Evolutionary conservation across 345 rosid genomes (phyloP), one percentile per base, ranked within the genome.

Genomic region (Pugionium cornutum): DNA sequence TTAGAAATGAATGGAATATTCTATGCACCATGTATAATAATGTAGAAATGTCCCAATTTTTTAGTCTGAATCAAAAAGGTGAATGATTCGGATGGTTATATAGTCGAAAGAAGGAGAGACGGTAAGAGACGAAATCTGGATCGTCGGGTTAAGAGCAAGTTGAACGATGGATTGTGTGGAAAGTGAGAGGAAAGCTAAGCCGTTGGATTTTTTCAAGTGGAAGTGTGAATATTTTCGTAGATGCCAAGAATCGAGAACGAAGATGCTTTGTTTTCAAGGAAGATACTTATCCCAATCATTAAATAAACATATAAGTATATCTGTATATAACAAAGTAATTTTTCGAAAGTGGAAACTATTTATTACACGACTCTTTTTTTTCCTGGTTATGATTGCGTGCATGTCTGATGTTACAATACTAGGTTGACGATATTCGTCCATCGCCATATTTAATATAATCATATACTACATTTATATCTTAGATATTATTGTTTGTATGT

Each of bases 231-330:
- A 75, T 78, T 66, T 54, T 53, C 3, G 7, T 29, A 82, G 83
- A 83, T 87, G 82, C 89, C 59, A 50, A 68, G 94, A 67, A 84
- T 82, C 94, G 76, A 79, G 69, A 68, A 53, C 6, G 9, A 66
- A 87, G 88, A 87, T 83, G 85, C 90, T 6, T 66, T 10, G 62
- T 36, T 53, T 4, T 26, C 5, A 65, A 42, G 58, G 56, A 66
- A 72, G 66, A 51, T 27, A 48, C 39, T 71, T 71, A 64, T 71
- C 56, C 75, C 32, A 28, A 29, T 27, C 53, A 39, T 71, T 57
- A 41, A 49, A 48, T 58, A 11, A 4, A 3, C 3, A 18, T 18
- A 18, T 18, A 18, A 18, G 18, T 18, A 18, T n/a, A n/a, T n/a
- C n/a, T n/a, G n/a, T n/a, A n/a, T 18, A 18, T 18, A 18, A 18